A percentile compares a stretch with the other conserved stretches of the same genome.
Conservation (phyloP, 208 protist species). For the Trypanosoma rangeli region DNA sequence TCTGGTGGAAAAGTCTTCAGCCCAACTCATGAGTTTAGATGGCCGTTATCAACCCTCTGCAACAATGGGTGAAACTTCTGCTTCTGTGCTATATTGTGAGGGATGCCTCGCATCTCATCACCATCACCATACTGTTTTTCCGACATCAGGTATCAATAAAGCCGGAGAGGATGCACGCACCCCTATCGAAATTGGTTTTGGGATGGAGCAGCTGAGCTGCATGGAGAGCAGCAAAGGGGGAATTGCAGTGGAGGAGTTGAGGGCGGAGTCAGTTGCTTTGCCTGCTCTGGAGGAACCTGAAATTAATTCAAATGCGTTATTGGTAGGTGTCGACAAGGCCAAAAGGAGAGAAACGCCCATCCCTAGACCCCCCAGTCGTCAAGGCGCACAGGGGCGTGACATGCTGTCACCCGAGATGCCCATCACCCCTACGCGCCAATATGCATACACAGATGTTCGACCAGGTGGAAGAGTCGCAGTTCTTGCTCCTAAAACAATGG, state of each 20-base stretch:
- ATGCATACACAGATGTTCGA: constrained; percentile 2
- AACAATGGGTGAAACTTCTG: not conserved
- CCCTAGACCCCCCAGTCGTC: not conserved
- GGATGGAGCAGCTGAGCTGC: not conserved
- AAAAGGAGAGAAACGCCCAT: not conserved
- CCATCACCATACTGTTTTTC: not conserved
- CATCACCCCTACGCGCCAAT: not conserved
- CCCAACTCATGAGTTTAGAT: not conserved
- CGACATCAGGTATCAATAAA: not conserved
- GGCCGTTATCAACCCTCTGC: not conserved
- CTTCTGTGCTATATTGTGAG: not conserved
- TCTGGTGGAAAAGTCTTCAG: not conserved
- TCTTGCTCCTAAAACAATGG: constrained; percentile 14
- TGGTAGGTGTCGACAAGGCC: not conserved
- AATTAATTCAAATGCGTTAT: not conserved
- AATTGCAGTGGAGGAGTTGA: not conserved
- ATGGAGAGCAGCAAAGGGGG: not conserved
- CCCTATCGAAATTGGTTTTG: not conserved
- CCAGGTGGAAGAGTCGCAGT: constrained; percentile 13
- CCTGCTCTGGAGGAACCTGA: not conserved
- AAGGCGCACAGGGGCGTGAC: not conserved
- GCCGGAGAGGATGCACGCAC: not conserved
- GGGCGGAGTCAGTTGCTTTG: not conserved
- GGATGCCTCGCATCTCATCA: not conserved
- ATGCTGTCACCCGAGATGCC: not conserved